phyloP scores from a whole-genome alignment of 768 basidiomycete species.

The Mycena galericulata region DNA sequence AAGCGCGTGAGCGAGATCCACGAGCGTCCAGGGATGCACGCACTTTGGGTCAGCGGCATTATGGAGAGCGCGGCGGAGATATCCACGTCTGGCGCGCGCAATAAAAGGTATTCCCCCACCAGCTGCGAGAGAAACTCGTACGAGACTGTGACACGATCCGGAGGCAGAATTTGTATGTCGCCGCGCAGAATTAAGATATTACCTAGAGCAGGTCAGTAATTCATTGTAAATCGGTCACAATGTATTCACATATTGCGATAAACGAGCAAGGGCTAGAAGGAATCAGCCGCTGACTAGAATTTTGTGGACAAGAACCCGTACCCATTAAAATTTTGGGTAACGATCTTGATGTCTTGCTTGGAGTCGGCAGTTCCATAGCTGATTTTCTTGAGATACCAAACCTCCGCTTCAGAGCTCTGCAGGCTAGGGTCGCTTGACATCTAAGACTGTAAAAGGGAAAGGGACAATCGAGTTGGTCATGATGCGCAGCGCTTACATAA shows the following conservation, averaged over 20 bases:
- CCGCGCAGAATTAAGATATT: slow-evolving; percentile 92
- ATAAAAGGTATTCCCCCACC: slow-evolving; percentile 85
- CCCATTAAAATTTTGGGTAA: slow-evolving; percentile 90
- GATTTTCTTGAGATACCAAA: slow-evolving; percentile 84
- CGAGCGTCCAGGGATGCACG: slow-evolving; percentile 41
- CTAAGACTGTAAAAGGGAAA: no score
- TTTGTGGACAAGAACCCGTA: slow-evolving; percentile 51
- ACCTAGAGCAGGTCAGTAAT: slow-evolving; percentile 55
- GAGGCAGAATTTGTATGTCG: slow-evolving; percentile 79
- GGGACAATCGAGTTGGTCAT: no score
- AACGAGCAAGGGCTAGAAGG: slow-evolving; percentile 84
- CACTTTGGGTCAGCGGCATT: slow-evolving; percentile 84
- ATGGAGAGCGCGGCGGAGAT: slow-evolving; percentile 80
- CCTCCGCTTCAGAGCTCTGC: slow-evolving; percentile 60
- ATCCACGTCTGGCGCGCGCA: slow-evolving; percentile 66
- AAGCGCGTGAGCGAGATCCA: slow-evolving; percentile 6
- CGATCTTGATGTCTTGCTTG: slow-evolving; percentile 63
- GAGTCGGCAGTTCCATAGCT: slow-evolving; percentile 54
- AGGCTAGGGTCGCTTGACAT: slow-evolving; percentile 17
- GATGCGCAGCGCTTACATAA: no score
- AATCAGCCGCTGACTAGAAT: slow-evolving; percentile 4
- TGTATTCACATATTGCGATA: slow-evolving; percentile 80
- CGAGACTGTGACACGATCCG: slow-evolving; percentile 74
- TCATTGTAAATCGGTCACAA: slow-evolving; percentile 5
- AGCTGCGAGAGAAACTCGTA: slow-evolving; percentile 89